Evolutionary conservation across 306 rosid genomes (phyloP), one percentile per base, ranked within the genome.

Genomic region (Fragaria ananassa): DNA sequence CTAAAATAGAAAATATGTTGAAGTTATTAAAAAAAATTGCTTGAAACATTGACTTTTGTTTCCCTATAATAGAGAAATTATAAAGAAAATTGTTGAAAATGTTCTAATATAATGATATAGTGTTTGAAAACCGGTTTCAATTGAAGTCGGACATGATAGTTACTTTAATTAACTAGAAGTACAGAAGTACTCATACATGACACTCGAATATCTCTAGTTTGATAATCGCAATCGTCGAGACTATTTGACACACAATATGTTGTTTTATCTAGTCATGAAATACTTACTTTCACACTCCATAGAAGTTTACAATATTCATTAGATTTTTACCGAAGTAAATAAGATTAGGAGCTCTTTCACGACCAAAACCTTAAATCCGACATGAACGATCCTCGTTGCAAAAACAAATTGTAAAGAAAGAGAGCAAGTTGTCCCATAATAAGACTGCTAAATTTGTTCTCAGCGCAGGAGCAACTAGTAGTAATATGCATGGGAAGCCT

Each of bases 401-500:
- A 42, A 2, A 42, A 42, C 10, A 41, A 41, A 41, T 41, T 42
- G 29, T 39, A 68, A 44, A 39, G 11, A 68, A 23, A 45, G 35
- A 46, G 35, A 69, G 73, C 23, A 68, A 45, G 53, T 68, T 68
- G 72, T 10, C 51, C 34, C 29, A 13, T 42, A 68, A 29, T 49
- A 45, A 29, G 37, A 35, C 75, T 71, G 47, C 63, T 31, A 11
- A n/a, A 51, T 71, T 51, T 71, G 75, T 71, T 51, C 29, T 15
- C 37, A 29, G 39, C 29, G 64, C 64, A 27, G 66, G 18, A 27
- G 37, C 66, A 13, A 25, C 31, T 27, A 8, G 21, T 31, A 29
- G 18, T 15, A 6, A 19, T 12, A 10, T 19, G 51, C 14, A 54
- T 72, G 67, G 65, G 63, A 67, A 44, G 25, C 12, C 34, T 51